phyloP scores from a whole-genome alignment of 2,329 filamentous ascomycete genomes.

The Mycogone perniciosa region DNA sequence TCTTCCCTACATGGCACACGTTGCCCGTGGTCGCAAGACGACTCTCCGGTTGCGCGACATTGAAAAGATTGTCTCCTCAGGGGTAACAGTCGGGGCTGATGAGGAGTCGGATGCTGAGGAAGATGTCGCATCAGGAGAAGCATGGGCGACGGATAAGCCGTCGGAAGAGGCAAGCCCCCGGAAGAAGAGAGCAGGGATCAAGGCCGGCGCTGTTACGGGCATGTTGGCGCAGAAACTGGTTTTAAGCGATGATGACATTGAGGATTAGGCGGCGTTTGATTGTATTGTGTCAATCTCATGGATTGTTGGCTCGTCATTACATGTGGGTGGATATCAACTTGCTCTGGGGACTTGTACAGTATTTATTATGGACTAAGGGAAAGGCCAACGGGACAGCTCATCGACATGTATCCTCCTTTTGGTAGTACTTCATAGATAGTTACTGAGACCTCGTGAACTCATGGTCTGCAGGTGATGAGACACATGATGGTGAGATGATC shows the following conservation, averaged over 20 bases:
- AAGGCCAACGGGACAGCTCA: too few relatives aligned
- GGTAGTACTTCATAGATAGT: too few relatives aligned
- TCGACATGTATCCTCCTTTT: too few relatives aligned
- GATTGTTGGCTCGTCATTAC: not conserved
- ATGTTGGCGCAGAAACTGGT: conserved; percentile 59
- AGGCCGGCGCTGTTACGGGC: conserved; percentile 31
- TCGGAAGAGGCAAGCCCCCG: conserved; percentile 47
- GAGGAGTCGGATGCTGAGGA: conserved; percentile 43
- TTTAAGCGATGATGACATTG: conserved; percentile 79
- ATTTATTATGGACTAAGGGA: too few relatives aligned
- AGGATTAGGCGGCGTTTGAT: conserved; percentile 42
- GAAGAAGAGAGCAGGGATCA: conserved; percentile 39
- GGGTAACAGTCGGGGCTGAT: conserved; percentile 43
- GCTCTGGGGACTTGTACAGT: not conserved
- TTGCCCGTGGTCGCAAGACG: conserved; percentile 43
- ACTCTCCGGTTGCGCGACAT: conserved; percentile 49
- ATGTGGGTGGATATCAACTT: not conserved
- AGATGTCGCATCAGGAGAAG: conserved; percentile 35
- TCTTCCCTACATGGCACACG: conserved; percentile 75
- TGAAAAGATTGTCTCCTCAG: conserved; percentile 59
- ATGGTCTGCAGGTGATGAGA: too few relatives aligned
- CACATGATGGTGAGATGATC: too few relatives aligned
- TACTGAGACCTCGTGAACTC: too few relatives aligned
- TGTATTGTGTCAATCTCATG: not conserved
- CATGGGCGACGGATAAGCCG: conserved; percentile 57